phyloP scores from a whole-genome alignment of 2,329 filamentous ascomycete genomes.

The Pyrenochaeta sp. region DNA sequence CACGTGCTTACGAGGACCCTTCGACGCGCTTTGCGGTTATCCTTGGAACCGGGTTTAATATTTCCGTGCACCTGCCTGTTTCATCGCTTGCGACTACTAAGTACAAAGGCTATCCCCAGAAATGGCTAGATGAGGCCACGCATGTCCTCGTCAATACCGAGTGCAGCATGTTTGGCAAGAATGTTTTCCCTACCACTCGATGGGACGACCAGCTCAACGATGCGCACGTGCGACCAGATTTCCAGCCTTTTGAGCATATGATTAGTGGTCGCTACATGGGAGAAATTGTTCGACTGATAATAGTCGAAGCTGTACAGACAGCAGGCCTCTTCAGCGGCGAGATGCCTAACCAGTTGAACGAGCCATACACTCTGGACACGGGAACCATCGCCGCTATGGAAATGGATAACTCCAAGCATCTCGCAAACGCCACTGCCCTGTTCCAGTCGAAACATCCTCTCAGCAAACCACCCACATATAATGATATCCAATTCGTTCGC shows the following conservation, averaged over 20 bases:
- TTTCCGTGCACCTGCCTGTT: constrained; percentile 68
- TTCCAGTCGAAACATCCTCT: constrained; percentile 63
- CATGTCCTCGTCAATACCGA: constrained; percentile 72
- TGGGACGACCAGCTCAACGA: constrained; percentile 70
- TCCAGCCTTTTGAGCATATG: constrained; percentile 72
- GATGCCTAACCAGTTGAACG: constrained; percentile 63
- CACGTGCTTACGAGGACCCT: constrained; percentile 68
- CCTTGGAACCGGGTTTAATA: constrained; percentile 71
- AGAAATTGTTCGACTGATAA: constrained; percentile 68
- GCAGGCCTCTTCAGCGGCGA: constrained; percentile 65
- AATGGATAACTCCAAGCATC: constrained; percentile 52
- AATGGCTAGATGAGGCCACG: constrained; percentile 65
- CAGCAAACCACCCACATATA: constrained; percentile 52
- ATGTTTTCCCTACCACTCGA: constrained; percentile 65
- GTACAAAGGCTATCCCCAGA: constrained; percentile 62
- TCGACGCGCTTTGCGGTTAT: constrained; percentile 70
- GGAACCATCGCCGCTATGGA: constrained; percentile 67
- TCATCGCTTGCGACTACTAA: constrained; percentile 62
- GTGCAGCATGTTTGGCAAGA: constrained; percentile 71
- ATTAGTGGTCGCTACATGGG: constrained; percentile 70
- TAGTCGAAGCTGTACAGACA: constrained; percentile 66
- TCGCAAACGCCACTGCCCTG: constrained; percentile 53
- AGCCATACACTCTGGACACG: constrained; percentile 68
- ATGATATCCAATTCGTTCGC: constrained; percentile 65
- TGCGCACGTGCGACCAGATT: constrained; percentile 66